Evolutionary conservation across 129 eudicot genomes (phyloP), one percentile per base, ranked within the genome.

Genomic region (Mikania micrantha): DNA sequence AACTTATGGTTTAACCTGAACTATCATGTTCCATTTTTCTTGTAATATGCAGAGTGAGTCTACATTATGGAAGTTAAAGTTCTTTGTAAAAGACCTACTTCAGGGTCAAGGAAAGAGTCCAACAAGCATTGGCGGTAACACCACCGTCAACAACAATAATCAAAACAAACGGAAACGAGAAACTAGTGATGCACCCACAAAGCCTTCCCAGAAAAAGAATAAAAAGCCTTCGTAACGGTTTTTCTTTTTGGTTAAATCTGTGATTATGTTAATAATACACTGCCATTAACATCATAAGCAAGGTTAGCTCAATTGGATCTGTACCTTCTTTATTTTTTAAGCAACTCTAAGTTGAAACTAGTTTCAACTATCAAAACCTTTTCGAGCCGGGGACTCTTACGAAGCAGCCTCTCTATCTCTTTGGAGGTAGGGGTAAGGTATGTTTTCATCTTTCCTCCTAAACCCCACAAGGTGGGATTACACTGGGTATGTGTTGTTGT

Each of bases 51-150:
- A 89, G 96, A 83, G 87, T 19, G 88, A 89, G 57, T 79, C 90
- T 3, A 89, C 94, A 3, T 75, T 86, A 67, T 90, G 94, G 96
- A 90, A 84, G 85, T 75, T 90, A 69, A 90, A 86, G 84, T 78
- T 90, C 63, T 90, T 86, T 16, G 88, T 86, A 64, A 83, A 82
- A 47, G 90, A 86, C 19, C 61, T 82, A 6, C 75, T 84, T 54
- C 85, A 81, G 52, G 58, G 49, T 24, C 87, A 78, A 67, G 61
- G 74, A 32, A 90, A 82, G 80, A 82, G 77, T 73, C 52, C 82
- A 56, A 70, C 84, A 38, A 76, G 85, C 38, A 48, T 60, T 4
- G 80, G 58, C 29, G 80, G 69, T 7, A 79, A 38, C 72, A 69
- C 66, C 50, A 66, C 41, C 63, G 73, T 64, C 74, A 74, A 70